Evolutionary conservation across 139 green algal genomes (phyloP).

Genomic region (Chlamydomonas sp.): DNA sequence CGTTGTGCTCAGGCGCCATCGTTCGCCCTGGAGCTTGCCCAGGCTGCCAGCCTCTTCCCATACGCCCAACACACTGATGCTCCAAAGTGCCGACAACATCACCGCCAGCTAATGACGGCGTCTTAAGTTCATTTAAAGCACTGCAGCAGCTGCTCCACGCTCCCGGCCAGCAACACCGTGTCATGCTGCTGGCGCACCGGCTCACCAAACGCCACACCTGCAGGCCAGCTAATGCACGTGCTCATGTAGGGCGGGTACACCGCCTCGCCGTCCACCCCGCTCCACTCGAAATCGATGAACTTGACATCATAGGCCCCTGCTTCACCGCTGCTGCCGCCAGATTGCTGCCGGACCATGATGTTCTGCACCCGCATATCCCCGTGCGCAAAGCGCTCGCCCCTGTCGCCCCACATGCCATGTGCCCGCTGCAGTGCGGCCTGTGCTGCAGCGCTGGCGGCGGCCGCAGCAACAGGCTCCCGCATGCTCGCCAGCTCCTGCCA

Average conservation of each 20-base stretch:
- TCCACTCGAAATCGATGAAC: constrained; percentile 41
- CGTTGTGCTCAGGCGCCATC: too few relatives aligned
- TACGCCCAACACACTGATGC: too few relatives aligned
- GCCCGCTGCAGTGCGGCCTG: background rate
- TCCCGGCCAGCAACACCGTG: background rate
- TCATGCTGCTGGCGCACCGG: constrained; percentile 28
- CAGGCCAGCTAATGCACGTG: constrained; percentile 11
- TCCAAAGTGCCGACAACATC: too few relatives aligned
- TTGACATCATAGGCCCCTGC: background rate
- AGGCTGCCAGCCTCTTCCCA: too few relatives aligned
- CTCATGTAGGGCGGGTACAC: constrained; percentile 31
- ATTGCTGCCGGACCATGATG: background rate
- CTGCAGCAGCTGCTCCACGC: background rate
- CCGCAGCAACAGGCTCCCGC: background rate
- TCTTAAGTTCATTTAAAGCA: too few relatives aligned
- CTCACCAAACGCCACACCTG: constrained; percentile 4
- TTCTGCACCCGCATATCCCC: constrained; percentile 1
- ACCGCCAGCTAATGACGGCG: too few relatives aligned
- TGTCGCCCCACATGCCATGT: background rate
- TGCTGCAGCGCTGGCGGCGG: background rate
- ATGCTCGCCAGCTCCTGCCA: background rate
- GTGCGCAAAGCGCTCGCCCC: background rate
- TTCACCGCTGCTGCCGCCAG: background rate
- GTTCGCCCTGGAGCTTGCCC: too few relatives aligned
- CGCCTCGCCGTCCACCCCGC: constrained; percentile 15